Base-by-base conservation (phyloP, 2,329 filamentous ascomycete species). In the Ceratocystis cubensis region DNA sequence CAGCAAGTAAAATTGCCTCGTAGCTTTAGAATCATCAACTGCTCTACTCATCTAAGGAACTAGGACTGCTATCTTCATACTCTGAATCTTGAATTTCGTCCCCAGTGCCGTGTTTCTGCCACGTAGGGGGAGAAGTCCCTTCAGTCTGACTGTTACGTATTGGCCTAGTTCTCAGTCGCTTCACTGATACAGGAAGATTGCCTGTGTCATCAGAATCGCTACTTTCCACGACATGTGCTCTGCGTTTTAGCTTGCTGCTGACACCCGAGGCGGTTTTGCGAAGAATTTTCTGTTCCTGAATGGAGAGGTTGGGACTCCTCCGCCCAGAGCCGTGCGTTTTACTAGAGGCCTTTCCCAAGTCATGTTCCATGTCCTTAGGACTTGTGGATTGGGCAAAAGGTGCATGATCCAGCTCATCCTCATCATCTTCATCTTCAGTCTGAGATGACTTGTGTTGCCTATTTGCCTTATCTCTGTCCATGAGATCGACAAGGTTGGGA, bases 401-500 rank as follows among this genome's bases (percentile, higher is more conserved):
- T 15, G 56, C 56, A 8, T 59, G 56, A 30, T 17, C 20, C 30
- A 8, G n/a, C 56, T 25, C 41, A 17, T 10, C 22, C 61, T 20
- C 41, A 44, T 30, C 5, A 28, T 48, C 41, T 46, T 7, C 13
- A 28, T 28, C 41, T 6, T 63, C 41, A 5, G 17, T 8, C 28
- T 59, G 56, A 10, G 46, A 64, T 10, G 63, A 56, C 50, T 62
- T 65, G n/a, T 50, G 64, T n/a, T 65, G 44, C 4, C 64, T 30
- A 22, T 64, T 62, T 22, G 59, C 64, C 59, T 68, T 53, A 61
- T 61, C 41, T 25, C 48, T 37, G 50, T 64, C 67, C 64, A 68
- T 66, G 5, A 68, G 61, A 37, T 68, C 63, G 17, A 66, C 84
- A 67, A 86, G 73, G 67, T 86, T 85, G 13, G 83, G 82, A 71